Percentiles rank a stretch among this genome's conserved stretches.
Evolutionary conservation across 768 basidiomycete species (phyloP).

Genomic region (Piloderma croceum): DNA sequence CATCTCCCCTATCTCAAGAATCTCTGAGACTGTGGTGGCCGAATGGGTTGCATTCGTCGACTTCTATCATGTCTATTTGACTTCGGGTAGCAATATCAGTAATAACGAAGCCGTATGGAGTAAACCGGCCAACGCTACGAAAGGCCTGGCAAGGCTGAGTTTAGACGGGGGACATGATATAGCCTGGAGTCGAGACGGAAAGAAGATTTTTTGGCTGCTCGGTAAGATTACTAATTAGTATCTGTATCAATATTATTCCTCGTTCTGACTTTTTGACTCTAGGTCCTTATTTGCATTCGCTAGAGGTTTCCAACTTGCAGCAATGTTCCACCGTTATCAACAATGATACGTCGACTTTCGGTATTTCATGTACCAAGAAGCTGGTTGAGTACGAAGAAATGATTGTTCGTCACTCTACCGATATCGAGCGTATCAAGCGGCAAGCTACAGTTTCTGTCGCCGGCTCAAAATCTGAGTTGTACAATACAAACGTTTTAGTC

Average conservation of each 20-base stretch:
- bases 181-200: constrained; percentile 58
- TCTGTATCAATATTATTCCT: not conserved
- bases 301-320: constrained; percentile 49
- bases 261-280: not conserved
- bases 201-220: constrained; percentile 66
- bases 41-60: constrained; percentile 60
- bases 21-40: constrained; percentile 1
- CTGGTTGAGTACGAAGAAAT: constrained; percentile 57
- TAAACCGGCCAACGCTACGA: constrained; percentile 62
- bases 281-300: constrained; percentile 62
- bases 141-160: constrained; percentile 55
- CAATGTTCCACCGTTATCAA: constrained; percentile 45
- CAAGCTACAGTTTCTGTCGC: constrained; percentile 32
- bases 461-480: constrained; percentile 9
- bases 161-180: constrained; percentile 72
- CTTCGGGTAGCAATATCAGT: constrained; percentile 35
- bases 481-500: constrained; percentile 44
- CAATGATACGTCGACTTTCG: constrained; percentile 49
- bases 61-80: constrained; percentile 61
- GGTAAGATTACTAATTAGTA: constrained; percentile 34
- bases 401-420: constrained; percentile 53
- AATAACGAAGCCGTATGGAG: constrained; percentile 54
- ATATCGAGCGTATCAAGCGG: constrained; percentile 51
- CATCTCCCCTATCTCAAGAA: constrained; percentile 29
- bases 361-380: constrained; percentile 54